Evolutionary conservation across 139 green algal species (phyloP).

Genomic region (Haematococcus sp.): DNA sequence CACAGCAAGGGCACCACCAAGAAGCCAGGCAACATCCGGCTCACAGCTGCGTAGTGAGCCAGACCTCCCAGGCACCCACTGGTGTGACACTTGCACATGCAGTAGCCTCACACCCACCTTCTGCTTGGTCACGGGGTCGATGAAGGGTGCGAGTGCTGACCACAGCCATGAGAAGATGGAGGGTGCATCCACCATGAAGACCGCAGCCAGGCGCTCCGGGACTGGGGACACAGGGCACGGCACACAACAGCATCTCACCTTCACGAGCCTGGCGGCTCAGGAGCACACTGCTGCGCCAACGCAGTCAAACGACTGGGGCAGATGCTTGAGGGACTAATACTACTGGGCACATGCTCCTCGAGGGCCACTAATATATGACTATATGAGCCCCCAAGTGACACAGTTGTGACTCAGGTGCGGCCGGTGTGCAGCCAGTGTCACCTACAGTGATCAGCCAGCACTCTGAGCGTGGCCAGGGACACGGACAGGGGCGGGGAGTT

Average conservation of each 20-base stretch:
- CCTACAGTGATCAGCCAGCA: slow-evolving; percentile 47
- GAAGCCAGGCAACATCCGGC: too few species aligned
- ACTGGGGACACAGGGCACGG: not conserved
- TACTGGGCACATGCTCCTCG: too few species aligned
- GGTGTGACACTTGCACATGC: too few species aligned
- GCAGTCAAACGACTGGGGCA: too few species aligned
- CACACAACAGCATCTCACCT: too few species aligned
- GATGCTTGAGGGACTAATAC: too few species aligned
- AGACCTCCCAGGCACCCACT: too few species aligned
- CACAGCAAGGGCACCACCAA: too few species aligned
- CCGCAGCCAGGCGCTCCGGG: slow-evolving; percentile 41
- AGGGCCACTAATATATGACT: too few species aligned
- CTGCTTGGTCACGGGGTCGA: slow-evolving; percentile 10
- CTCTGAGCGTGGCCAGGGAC: slow-evolving; percentile 28
- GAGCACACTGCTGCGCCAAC: not conserved
- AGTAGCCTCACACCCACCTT: slow-evolving; percentile 7
- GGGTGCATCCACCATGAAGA: slow-evolving; percentile 48
- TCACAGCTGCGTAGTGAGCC: too few species aligned
- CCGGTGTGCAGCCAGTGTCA: not conserved
- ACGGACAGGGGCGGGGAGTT: slow-evolving; percentile 40
- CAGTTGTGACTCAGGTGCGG: not conserved
- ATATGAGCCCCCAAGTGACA: too few species aligned
- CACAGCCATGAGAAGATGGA: slow-evolving; percentile 39
- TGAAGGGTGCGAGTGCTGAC: slow-evolving; percentile 24
- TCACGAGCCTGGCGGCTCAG: not conserved